Base-by-base conservation (phyloP, 768 basidiomycete species). In the Naematelia encephala region DNA sequence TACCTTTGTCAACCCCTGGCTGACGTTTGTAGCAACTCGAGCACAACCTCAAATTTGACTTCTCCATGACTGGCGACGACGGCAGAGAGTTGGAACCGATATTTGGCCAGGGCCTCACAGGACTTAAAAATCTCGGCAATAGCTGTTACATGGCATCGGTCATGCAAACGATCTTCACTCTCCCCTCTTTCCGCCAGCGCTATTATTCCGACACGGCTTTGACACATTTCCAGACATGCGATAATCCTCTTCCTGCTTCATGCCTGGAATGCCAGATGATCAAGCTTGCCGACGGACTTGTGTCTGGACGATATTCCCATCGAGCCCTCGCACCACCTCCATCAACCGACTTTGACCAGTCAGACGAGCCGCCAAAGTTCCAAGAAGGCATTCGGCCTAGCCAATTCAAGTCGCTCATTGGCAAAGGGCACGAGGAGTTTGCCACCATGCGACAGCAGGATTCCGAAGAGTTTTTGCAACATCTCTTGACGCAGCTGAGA, bases 81-180 rank as follows among this genome's bases (percentile, higher is more conserved):
- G 94, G 93, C 1, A 86, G 87, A 27, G 88, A 91, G 1, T 81
- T 97, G 4, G 84, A 90, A 63, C 92, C 92, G 0, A 79, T 97
- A 11, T 92, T 88, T 72, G 96, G 96, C 0, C 84, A 87, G 2
- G 90, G 90, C 0, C 75, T 93, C 26, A 98, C 94, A 0, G 96
- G 96, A 1, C 80, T 98, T 0, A 80, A 85, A 22, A 98, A 99
- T 75, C 83, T 99, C 1, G 96, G 94, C 0, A 98, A 98, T 77
- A 91, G 92, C 74, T 99, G 94, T 77, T 99, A 99, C 80, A 94
- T 99, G 86, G 90, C 93, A 1, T 96, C 92, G 0, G 87, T 91
- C 11, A 77, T 98, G 0, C 94, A 98, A 78, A 84, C 85, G 0
- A 64, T 97, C 1, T 94, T 96, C 79, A 81, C 91, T 1, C 82